phyloP scores from a whole-genome alignment of 495 filamentous ascomycete species.

The Echria macrotheca region DNA sequence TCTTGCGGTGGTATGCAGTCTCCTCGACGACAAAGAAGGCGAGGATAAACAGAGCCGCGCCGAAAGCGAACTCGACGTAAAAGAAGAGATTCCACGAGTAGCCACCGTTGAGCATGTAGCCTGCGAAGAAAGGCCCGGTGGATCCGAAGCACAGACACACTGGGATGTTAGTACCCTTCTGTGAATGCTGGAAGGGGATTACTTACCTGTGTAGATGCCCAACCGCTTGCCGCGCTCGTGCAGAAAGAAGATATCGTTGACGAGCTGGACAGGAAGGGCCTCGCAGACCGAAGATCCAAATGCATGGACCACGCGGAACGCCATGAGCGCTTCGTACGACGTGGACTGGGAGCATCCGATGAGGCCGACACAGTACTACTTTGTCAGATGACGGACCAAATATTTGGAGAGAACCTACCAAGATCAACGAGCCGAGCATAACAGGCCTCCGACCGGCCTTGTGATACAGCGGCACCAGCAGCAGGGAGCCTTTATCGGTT shows the following conservation, averaged over 20 bases:
- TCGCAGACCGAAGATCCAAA: slow-evolving; percentile 59
- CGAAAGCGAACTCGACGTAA: slow-evolving; percentile 59
- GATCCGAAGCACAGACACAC: slow-evolving; percentile 57
- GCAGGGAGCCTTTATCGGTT: slow-evolving; percentile 21
- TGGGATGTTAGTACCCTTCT: not conserved
- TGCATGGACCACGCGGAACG: slow-evolving; percentile 48
- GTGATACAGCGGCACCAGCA: slow-evolving; percentile 56
- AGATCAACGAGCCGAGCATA: slow-evolving; percentile 39
- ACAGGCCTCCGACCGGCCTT: slow-evolving; percentile 57
- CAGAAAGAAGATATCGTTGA: slow-evolving; percentile 63
- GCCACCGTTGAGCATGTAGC: slow-evolving; percentile 59
- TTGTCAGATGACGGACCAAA: too few relatives aligned
- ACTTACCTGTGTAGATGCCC: slow-evolving; percentile 47
- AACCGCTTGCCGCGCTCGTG: slow-evolving; percentile 56
- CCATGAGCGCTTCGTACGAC: slow-evolving; percentile 50
- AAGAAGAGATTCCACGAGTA: slow-evolving; percentile 61
- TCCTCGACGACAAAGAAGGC: slow-evolving; percentile 61
- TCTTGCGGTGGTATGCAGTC: slow-evolving; percentile 48
- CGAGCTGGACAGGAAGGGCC: slow-evolving; percentile 56
- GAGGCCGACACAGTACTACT: slow-evolving; percentile 52
- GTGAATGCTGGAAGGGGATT: not conserved
- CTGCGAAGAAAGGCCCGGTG: slow-evolving; percentile 54
- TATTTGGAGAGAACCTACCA: too few relatives aligned
- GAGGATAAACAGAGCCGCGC: slow-evolving; percentile 46
- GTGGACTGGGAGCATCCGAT: slow-evolving; percentile 51